A percentile compares a stretch with the other conserved stretches of the same genome.
Conservation (phyloP, 2,329 filamentous ascomycete species). For the Aspergillus sp. region DNA sequence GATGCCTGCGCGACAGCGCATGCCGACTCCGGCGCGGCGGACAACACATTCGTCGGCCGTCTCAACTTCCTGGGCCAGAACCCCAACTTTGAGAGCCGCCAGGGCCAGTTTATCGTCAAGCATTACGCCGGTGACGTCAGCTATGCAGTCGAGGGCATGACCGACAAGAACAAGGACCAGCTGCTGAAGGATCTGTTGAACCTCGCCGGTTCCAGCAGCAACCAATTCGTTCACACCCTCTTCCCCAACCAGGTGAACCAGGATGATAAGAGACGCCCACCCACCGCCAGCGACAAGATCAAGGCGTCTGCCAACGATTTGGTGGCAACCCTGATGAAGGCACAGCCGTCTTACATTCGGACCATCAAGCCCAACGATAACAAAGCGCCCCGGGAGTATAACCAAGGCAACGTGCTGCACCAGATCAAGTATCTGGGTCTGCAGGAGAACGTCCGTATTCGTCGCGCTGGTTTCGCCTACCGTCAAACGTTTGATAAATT, state of each 20-base stretch:
- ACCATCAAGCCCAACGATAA: slow-evolving; percentile 99
- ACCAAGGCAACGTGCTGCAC: slow-evolving; percentile 87
- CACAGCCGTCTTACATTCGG: slow-evolving; percentile 94
- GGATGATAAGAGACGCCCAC: slow-evolving; percentile 91
- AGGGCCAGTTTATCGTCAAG: slow-evolving; percentile 97
- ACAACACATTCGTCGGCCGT: slow-evolving; percentile 92
- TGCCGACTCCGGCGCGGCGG: slow-evolving; percentile 89
- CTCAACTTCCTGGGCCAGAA: slow-evolving; percentile 86
- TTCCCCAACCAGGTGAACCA: slow-evolving; percentile 95
- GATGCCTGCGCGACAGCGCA: slow-evolving; percentile 98
- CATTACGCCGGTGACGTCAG: slow-evolving; percentile 97
- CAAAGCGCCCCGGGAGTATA: slow-evolving; percentile 93
- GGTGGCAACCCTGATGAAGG: slow-evolving; percentile 94
- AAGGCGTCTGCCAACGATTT: slow-evolving; percentile 91
- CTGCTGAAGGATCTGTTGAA: slow-evolving; percentile 90
- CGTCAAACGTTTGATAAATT: slow-evolving; percentile 98
- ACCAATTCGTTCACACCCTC: slow-evolving; percentile 80
- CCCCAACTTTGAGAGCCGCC: slow-evolving; percentile 84
- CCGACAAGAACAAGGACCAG: slow-evolving; percentile 99
- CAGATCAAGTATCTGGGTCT: slow-evolving; percentile 98
- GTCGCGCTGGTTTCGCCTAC: slow-evolving; percentile 93
- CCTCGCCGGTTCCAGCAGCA: slow-evolving; percentile 79
- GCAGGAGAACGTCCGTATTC: slow-evolving; percentile 98
- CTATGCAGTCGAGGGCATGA: slow-evolving; percentile 94
- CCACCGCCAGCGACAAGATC: slow-evolving; percentile 95